Evolutionary conservation across 2,329 filamentous ascomycete genomes (phyloP), one percentile per base, ranked within the genome.

Genomic region (Claviceps citrina): DNA sequence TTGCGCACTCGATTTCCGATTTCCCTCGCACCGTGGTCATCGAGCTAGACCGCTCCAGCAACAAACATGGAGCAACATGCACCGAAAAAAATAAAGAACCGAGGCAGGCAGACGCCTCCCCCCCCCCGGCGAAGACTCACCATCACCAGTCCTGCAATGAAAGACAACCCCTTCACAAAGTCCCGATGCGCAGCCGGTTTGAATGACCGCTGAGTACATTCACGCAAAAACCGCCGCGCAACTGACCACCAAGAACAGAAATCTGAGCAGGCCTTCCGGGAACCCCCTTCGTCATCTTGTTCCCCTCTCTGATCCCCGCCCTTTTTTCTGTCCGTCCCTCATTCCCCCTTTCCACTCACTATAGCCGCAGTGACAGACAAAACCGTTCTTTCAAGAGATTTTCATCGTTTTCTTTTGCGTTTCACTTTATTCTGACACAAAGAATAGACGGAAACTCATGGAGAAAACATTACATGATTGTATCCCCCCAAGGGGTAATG

Each of bases 231-330:
- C 40, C 40, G 40, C 40, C 20, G 35, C 12, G 33, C 34, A 38
- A 36, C 25, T 36, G 42, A 44, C 35, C 31, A 27, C 6, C 22
- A 60, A 67, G 66, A 69, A 68, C 66, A 65, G 66, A 68, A 47
- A 68, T 68, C 66, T 60, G 66, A 68, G 64, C 64, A 60, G 50
- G 15, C 28, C 32, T 47, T 43, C n/a, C n/a, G n/a, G n/a, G 22
- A 7, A 2, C n/a, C 20, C 19, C 34, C 25, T 3, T 8, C 4
- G n/a, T n/a, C 4, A 5, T 8, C 5, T 26, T 36, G 5, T 24
- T 8, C 22, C 22, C n/a, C 33, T 12, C 20, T 12, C 25, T n/a
- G n/a, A n/a, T 25, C 20, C 15, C 15, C 12, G 20, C 12, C 16
- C 4, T 19, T 19, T 19, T 19, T 19, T 19, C 3, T 12, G 4